phyloP scores from a whole-genome alignment of 2,329 filamentous ascomycete species.

The Rhytidhysteron rufulum region DNA sequence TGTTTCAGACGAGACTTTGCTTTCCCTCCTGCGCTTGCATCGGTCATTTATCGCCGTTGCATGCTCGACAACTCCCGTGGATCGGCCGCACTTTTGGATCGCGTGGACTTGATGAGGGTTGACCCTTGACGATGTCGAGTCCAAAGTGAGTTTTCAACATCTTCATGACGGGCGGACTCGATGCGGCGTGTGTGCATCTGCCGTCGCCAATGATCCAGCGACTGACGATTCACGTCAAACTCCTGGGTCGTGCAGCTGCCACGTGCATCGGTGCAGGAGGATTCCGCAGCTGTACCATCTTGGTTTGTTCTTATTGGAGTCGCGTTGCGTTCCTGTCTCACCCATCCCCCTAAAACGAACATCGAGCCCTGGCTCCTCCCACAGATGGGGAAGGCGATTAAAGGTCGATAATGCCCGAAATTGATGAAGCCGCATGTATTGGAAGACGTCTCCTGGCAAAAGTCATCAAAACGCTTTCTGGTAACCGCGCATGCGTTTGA shows the following conservation, averaged over 20 bases:
- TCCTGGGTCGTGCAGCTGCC: neutral
- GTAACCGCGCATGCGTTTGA: conserved; percentile 7
- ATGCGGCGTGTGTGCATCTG: neutral
- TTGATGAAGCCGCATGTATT: conserved; percentile 6
- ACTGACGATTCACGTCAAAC: neutral
- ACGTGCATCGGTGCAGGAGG: conserved; percentile 11
- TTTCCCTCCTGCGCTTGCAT: too few relatives aligned
- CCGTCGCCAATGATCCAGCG: neutral
- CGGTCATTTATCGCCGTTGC: neutral
- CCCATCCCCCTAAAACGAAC: conserved; percentile 7
- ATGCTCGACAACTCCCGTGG: neutral
- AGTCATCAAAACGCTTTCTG: neutral
- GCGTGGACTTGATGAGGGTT: neutral
- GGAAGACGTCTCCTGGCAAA: conserved; percentile 6
- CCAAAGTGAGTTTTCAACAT: neutral
- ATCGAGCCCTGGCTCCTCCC: conserved; percentile 2
- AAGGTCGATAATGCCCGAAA: conserved; percentile 12
- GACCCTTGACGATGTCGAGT: neutral
- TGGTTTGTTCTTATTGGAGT: conserved; percentile 16
- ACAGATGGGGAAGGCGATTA: conserved; percentile 3
- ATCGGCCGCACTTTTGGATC: neutral
- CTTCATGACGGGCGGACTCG: neutral
- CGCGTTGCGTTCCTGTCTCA: conserved; percentile 11
- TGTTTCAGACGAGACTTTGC: too few relatives aligned
- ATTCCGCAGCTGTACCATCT: conserved; percentile 10